phyloP scores from a whole-genome alignment of 257 asterid genomes.

The Catharanthus roseus region DNA sequence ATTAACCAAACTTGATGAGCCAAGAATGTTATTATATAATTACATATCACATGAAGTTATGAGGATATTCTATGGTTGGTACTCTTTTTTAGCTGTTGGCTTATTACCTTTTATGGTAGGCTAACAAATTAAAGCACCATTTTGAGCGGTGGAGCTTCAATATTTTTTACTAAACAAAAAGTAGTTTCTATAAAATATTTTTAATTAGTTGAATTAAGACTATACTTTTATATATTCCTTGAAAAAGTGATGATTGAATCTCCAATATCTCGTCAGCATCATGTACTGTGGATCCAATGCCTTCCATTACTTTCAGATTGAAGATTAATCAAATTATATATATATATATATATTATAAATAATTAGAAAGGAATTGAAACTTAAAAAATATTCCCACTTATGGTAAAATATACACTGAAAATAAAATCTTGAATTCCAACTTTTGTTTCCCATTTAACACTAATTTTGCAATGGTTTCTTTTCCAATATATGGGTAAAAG shows the following conservation, averaged over 20 bases:
- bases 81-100: not conserved
- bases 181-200: no score
- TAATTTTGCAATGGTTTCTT: no score
- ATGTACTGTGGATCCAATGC: not conserved
- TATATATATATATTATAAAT: no score
- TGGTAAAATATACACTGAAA: no score
- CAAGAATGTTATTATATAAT: not conserved
- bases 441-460: no score
- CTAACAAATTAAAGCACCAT: constrained; percentile 3
- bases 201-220: no score
- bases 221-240: not conserved
- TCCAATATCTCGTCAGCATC: not conserved
- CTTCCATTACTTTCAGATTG: not conserved
- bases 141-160: constrained; percentile 18
- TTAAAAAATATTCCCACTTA: no score
- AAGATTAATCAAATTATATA: not conserved
- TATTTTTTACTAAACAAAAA: not conserved
- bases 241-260: not conserved
- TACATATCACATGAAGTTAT: not conserved
- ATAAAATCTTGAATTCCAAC: no score
- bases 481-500: no score
- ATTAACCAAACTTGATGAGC: not conserved
- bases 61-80: not conserved
- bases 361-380: no score
- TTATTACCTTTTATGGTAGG: not conserved